phyloP scores from a whole-genome alignment of 2,329 filamentous ascomycete genomes.

The Rhexocercosporidium sp. region DNA sequence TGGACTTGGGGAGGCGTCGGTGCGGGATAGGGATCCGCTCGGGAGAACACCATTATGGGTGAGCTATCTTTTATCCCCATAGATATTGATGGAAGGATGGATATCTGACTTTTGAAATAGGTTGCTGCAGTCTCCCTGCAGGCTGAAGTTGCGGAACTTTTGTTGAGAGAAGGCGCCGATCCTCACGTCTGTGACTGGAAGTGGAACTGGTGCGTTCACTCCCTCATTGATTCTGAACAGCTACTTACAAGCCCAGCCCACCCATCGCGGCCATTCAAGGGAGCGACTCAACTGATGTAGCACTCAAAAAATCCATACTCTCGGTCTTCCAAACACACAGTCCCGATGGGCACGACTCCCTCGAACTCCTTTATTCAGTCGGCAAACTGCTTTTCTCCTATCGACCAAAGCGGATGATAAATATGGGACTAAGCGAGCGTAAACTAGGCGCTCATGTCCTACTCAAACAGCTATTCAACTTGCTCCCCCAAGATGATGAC shows the following conservation, averaged over 20 bases:
- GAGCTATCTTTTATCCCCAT: not conserved
- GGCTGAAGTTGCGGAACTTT: constrained; percentile 17
- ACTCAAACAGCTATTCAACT: not conserved
- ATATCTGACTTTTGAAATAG: not conserved
- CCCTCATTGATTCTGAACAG: not conserved
- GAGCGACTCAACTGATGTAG: not conserved
- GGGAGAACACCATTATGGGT: constrained; percentile 26
- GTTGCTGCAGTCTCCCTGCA: constrained; percentile 15
- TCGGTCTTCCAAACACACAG: constrained; percentile 6
- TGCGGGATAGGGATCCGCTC: constrained; percentile 15
- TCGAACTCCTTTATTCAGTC: not conserved
- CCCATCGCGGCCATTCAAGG: constrained; percentile 6
- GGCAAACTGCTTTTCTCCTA: constrained; percentile 9
- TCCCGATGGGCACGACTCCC: constrained; percentile 7
- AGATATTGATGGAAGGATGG: not conserved
- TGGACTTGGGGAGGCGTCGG: constrained; percentile 13
- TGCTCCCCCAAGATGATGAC: not conserved
- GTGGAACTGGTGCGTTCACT: not conserved
- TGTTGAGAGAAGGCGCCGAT: constrained; percentile 24
- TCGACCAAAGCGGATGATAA: constrained; percentile 12
- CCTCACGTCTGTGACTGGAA: constrained; percentile 11
- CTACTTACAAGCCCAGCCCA: not conserved
- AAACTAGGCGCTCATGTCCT: not conserved
- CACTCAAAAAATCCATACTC: constrained; percentile 16
- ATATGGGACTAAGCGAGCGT: not conserved